Conservation (phyloP, 176 grass and related monocot genomes). For the Poa annua region DNA sequence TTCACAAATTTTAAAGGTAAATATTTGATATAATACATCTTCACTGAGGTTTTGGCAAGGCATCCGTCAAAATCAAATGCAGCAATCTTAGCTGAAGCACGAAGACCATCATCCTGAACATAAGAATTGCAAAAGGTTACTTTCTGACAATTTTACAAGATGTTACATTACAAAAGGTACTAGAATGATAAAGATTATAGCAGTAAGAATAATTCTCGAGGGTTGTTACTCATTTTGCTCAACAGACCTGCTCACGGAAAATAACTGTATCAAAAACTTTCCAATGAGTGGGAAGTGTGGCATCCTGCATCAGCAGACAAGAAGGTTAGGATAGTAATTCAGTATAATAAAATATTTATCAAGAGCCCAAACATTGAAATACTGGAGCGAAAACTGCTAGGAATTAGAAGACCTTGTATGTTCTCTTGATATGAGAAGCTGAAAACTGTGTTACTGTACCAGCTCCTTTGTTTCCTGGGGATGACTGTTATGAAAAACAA, state of each 20-base stretch:
- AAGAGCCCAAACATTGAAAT: background rate
- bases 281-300: slow-evolving; percentile 74
- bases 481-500: slow-evolving; percentile 40
- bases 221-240: slow-evolving; percentile 1
- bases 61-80: slow-evolving; percentile 98
- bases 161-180: background rate
- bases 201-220: slow-evolving; percentile 7
- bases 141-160: background rate
- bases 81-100: slow-evolving; percentile 89
- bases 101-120: slow-evolving; percentile 62
- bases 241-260: slow-evolving; percentile 65
- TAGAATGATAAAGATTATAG: background rate
- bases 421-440: slow-evolving; percentile 51
- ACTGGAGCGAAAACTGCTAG: background rate
- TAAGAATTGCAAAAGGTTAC: slow-evolving; percentile 30
- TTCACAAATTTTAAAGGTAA: slow-evolving; percentile 1
- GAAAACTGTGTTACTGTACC: slow-evolving; percentile 44
- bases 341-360: slow-evolving; percentile 14
- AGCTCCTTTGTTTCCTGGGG: slow-evolving; percentile 25
- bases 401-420: slow-evolving; percentile 54
- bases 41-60: slow-evolving; percentile 81
- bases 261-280: slow-evolving; percentile 85
- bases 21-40: slow-evolving; percentile 56
- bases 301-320: slow-evolving; percentile 52
- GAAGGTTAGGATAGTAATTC: slow-evolving; percentile 11